Evolutionary conservation across 768 basidiomycete genomes (phyloP).

Genomic region (Leucogyrophana mollusca): DNA sequence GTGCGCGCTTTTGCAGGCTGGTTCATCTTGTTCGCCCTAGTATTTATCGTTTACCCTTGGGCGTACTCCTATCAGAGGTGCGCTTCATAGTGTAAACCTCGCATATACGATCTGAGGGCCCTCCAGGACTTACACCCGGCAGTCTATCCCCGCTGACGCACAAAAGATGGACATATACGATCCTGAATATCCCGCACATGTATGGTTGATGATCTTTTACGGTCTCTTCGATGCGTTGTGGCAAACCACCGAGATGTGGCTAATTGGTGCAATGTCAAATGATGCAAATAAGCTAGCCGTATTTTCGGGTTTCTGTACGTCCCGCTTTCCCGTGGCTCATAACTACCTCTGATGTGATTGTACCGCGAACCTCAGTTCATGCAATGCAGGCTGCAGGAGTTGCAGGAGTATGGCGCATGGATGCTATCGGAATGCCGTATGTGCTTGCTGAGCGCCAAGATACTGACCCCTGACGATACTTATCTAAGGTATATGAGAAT

Average conservation of each 20-base stretch:
- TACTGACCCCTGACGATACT: too few species aligned
- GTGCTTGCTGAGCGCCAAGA: too few species aligned
- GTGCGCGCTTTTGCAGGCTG: constrained; percentile 68
- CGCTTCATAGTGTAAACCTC: too few species aligned
- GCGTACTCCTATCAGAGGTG: constrained; percentile 73
- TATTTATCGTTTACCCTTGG: constrained; percentile 71
- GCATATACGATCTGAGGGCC: too few species aligned
- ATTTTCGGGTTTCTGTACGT: constrained; percentile 75
- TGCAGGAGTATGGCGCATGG: constrained; percentile 69
- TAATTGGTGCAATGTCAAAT: too few species aligned
- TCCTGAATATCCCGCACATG: constrained; percentile 24
- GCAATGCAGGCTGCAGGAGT: constrained; percentile 75
- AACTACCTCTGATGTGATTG: not conserved
- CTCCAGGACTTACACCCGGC: constrained; percentile 60
- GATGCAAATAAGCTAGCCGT: constrained; percentile 77
- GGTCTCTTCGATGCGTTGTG: constrained; percentile 78
- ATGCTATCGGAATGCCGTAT: constrained; percentile 63
- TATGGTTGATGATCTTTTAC: constrained; percentile 66
- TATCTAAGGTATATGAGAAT: constrained; percentile 70
- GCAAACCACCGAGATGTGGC: constrained; percentile 81
- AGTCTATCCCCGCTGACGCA: constrained; percentile 38
- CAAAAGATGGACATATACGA: constrained; percentile 55
- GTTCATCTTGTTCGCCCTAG: constrained; percentile 56
- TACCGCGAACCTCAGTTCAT: constrained; percentile 44
- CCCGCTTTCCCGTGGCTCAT: not conserved